phyloP scores from a whole-genome alignment of 2,329 filamentous ascomycete species.

The Rhynchosporium agropyri region DNA sequence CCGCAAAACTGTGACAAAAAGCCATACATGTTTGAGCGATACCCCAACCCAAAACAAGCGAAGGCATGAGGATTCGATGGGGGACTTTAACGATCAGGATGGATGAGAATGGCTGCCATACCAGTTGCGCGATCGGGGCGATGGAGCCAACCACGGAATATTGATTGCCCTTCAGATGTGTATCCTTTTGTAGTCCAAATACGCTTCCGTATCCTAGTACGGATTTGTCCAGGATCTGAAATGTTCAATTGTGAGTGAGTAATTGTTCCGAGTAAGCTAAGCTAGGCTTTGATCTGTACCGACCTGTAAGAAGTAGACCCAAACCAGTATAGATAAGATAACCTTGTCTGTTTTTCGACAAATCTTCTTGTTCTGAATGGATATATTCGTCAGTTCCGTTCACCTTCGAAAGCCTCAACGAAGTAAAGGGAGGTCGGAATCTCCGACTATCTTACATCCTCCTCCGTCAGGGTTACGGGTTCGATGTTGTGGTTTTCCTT shows the following conservation, averaged over 20 bases:
- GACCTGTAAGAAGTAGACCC: conserved; percentile 60
- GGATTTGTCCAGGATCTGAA: conserved; percentile 52
- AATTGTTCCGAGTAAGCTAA: not conserved
- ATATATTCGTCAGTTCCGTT: conserved; percentile 7
- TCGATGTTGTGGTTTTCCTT: conserved; percentile 20
- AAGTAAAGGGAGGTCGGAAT: not conserved
- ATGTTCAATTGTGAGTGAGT: conserved; percentile 18
- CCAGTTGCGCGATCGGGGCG: conserved; percentile 60
- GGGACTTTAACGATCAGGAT: conserved; percentile 63
- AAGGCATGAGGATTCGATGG: conserved; percentile 59
- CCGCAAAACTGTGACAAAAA: conserved; percentile 62
- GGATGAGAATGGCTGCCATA: conserved; percentile 62
- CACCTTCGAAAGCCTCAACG: not conserved
- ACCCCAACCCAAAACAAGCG: conserved; percentile 51
- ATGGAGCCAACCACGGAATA: conserved; percentile 60
- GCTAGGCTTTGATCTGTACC: not conserved
- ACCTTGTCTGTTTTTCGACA: conserved; percentile 62
- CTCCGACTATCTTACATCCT: conserved; percentile 28
- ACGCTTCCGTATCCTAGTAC: conserved; percentile 60
- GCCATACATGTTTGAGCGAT: conserved; percentile 52
- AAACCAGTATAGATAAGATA: conserved; percentile 57
- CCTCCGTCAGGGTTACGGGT: conserved; percentile 30
- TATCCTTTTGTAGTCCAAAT: conserved; percentile 59
- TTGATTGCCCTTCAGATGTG: conserved; percentile 54
- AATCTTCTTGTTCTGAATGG: conserved; percentile 55